A percentile compares a stretch with the other conserved stretches of the same genome.
Conservation (phyloP, 2,329 filamentous ascomycete species). For the Elsinoe necatrix region DNA sequence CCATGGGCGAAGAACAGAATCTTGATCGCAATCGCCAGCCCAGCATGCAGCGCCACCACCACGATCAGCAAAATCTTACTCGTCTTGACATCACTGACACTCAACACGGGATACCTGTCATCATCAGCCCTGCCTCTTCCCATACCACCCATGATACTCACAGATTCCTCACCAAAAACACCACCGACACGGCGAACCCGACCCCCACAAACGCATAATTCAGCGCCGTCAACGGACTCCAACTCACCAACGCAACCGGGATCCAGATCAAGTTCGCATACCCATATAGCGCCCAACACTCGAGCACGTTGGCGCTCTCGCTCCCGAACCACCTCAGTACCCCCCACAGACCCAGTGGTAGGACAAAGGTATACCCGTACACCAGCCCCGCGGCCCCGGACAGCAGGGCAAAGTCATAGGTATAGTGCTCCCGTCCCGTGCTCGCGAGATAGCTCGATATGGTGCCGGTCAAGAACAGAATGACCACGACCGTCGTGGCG, state of each 20-base stretch:
- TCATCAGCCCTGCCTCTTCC: constrained; percentile 2
- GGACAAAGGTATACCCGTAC: constrained; percentile 82
- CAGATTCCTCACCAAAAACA: constrained; percentile 76
- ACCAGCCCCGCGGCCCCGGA: constrained; percentile 86
- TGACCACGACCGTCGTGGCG: constrained; percentile 91
- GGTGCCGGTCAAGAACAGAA: constrained; percentile 88
- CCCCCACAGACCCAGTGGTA: constrained; percentile 78
- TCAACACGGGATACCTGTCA: constrained; percentile 63
- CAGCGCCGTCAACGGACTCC: constrained; percentile 71
- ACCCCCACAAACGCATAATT: constrained; percentile 92
- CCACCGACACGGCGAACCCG: constrained; percentile 72
- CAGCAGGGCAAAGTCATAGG: constrained; percentile 83
- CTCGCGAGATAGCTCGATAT: constrained; percentile 81
- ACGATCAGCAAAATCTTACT: constrained; percentile 79
- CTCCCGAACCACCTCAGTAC: constrained; percentile 92
- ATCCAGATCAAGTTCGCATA: constrained; percentile 98
- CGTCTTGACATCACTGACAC: constrained; percentile 83
- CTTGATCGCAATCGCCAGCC: constrained; percentile 89
- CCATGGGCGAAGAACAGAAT: constrained; percentile 79
- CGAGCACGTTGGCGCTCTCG: constrained; percentile 83
- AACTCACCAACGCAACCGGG: constrained; percentile 81
- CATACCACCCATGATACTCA: constrained; percentile 38
- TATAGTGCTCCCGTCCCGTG: constrained; percentile 61
- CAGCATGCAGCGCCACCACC: constrained; percentile 78
- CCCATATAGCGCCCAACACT: constrained; percentile 92